These are phyloP conservation scores for Acorus gramineus DNA, from an alignment of 106 monocot species.

Conservation along the genomic window DNA sequence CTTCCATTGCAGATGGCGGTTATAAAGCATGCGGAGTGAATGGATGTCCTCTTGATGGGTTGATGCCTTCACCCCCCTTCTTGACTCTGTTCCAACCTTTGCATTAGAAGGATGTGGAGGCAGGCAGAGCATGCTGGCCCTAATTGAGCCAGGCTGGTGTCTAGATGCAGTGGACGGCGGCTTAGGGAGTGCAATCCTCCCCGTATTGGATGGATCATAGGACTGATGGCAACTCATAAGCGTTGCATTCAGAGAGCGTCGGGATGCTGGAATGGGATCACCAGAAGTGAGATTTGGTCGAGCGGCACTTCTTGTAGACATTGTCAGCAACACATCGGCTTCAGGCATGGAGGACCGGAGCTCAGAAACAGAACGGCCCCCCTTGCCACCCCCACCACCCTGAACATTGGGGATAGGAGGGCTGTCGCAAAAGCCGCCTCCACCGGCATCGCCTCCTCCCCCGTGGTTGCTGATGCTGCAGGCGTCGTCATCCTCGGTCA, in stretches of 20 bases:
- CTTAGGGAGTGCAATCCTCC: neutral
- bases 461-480: constrained; percentile 24
- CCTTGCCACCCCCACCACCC: constrained; percentile 10
- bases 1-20: constrained; percentile 54
- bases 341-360: constrained; percentile 57
- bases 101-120: constrained; percentile 12
- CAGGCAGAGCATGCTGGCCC: constrained; percentile 6
- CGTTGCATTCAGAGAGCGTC: constrained; percentile 57
- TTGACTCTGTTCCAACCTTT: constrained; percentile 22
- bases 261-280: constrained; percentile 13
- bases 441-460: neutral
- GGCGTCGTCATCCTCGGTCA: constrained; percentile 18
- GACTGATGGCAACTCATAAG: constrained; percentile 30
- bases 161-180: constrained; percentile 1
- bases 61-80: constrained; percentile 37
- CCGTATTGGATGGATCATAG: neutral
- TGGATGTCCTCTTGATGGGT: constrained; percentile 51
- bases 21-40: constrained; percentile 40
- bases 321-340: constrained; percentile 24
- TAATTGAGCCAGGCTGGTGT: constrained; percentile 1
- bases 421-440: constrained; percentile 43
- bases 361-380: constrained; percentile 10
- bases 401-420: constrained; percentile 27
- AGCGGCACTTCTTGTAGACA: constrained; percentile 11
- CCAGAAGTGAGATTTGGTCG: neutral